phyloP scores from a whole-genome alignment of 352 stramenopile genomes.

The Phytophthora parvispora region DNA sequence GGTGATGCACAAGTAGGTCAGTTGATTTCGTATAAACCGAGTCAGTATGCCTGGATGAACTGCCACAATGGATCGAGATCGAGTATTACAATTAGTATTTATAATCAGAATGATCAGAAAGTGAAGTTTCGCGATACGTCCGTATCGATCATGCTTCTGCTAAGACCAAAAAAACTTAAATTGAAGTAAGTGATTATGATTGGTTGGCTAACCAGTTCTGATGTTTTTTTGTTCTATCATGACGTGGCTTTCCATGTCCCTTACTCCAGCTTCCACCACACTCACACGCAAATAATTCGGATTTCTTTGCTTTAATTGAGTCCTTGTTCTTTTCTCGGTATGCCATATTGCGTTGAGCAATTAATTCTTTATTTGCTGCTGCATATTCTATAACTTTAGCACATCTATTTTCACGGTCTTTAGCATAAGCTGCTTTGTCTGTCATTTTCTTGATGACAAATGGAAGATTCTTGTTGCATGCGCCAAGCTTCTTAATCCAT shows the following conservation, averaged over 20 bases:
- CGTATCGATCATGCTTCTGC: slow-evolving; percentile 15
- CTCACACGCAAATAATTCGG: background rate
- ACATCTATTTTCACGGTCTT: background rate
- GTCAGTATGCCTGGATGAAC: slow-evolving; percentile 25
- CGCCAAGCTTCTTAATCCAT: slow-evolving; percentile 11
- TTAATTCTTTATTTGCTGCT: slow-evolving; percentile 9
- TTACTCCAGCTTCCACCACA: slow-evolving; percentile 1
- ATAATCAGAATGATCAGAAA: slow-evolving; percentile 22
- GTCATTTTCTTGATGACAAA: slow-evolving; percentile 8
- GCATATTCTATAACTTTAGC: slow-evolving; percentile 1
- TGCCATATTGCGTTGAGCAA: background rate
- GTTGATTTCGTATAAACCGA: slow-evolving; percentile 13
- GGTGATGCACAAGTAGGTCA: slow-evolving; percentile 11
- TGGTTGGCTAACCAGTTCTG: background rate
- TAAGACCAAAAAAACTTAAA: slow-evolving; percentile 10
- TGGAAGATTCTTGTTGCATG: slow-evolving; percentile 3
- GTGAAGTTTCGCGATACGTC: slow-evolving; percentile 5
- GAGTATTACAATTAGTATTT: slow-evolving; percentile 12
- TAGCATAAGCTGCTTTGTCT: background rate
- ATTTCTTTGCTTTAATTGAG: slow-evolving; percentile 7
- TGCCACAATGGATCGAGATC: slow-evolving; percentile 9
- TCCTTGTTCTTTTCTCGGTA: slow-evolving; percentile 3
- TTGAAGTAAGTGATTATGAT: too few relatives aligned
- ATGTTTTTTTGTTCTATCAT: slow-evolving; percentile 1
- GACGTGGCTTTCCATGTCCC: background rate